Evolutionary conservation across 768 basidiomycete species (phyloP).

Genomic region (Leccinum uliginosum): DNA sequence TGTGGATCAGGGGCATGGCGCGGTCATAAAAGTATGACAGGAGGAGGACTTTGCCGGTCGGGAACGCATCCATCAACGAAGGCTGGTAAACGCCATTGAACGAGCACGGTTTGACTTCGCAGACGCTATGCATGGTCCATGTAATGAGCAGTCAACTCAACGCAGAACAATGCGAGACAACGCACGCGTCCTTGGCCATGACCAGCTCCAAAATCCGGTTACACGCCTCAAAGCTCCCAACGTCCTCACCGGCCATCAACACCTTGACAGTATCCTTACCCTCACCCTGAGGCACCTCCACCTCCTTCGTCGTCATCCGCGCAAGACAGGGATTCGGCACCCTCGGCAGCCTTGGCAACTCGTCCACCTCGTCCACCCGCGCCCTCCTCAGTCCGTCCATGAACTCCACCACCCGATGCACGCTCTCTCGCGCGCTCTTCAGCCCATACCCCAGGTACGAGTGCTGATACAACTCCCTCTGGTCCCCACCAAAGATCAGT

Average conservation of each 20-base stretch:
- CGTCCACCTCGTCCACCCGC: constrained; percentile 2
- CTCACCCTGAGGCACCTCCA: constrained; percentile 55
- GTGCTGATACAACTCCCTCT: constrained; percentile 87
- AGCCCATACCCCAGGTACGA: constrained; percentile 97
- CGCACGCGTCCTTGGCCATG: constrained; percentile 91
- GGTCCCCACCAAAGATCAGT: constrained; percentile 66
- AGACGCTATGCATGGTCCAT: constrained; percentile 48
- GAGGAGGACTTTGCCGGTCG: constrained; percentile 78
- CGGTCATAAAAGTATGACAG: constrained; percentile 99
- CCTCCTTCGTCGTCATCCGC: constrained; percentile 52
- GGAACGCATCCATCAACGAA: constrained; percentile 83
- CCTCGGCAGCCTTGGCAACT: background rate
- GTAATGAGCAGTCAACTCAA: background rate
- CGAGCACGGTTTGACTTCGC: constrained; percentile 89
- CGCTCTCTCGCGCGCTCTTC: constrained; percentile 79
- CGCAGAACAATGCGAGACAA: background rate
- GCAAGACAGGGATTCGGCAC: constrained; percentile 78
- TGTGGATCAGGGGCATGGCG: constrained; percentile 65
- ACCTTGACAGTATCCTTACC: constrained; percentile 49
- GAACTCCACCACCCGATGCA: constrained; percentile 90
- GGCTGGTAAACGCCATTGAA: constrained; percentile 99
- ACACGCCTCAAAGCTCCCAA: constrained; percentile 85
- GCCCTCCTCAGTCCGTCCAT: constrained; percentile 47
- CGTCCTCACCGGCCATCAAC: constrained; percentile 79
- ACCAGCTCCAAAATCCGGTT: constrained; percentile 79